Percentiles rank a stretch among this genome's conserved stretches.
phyloP scores from a whole-genome alignment of 805 yeast species.

The Grigorovia humatica region DNA sequence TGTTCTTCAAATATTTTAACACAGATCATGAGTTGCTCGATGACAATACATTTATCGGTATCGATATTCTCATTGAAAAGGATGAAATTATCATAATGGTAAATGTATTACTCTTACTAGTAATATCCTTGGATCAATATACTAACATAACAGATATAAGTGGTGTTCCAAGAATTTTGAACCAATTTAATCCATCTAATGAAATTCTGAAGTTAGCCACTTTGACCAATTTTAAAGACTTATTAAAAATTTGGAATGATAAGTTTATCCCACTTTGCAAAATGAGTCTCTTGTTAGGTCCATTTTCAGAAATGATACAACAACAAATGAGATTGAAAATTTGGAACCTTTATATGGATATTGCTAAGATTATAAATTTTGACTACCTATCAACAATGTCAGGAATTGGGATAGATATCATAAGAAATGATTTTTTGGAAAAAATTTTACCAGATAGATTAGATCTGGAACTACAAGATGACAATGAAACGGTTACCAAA shows the following conservation, averaged over 20 bases:
- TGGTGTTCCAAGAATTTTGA: slow-evolving; percentile 9
- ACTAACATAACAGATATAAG: slow-evolving; percentile 16
- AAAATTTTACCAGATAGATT: slow-evolving; percentile 7
- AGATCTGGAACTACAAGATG: slow-evolving; percentile 9
- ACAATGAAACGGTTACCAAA: slow-evolving; percentile 7
- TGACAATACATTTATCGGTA: not conserved
- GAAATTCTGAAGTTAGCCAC: slow-evolving; percentile 13
- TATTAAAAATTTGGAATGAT: slow-evolving; percentile 20
- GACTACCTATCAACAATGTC: slow-evolving; percentile 19
- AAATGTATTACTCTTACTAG: slow-evolving; percentile 15
- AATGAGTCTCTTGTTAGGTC: slow-evolving; percentile 12
- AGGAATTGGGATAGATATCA: slow-evolving; percentile 10
- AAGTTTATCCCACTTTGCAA: slow-evolving; percentile 9
- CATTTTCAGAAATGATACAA: slow-evolving; percentile 14
- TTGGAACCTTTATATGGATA: slow-evolving; percentile 21
- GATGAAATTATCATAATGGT: slow-evolving; percentile 18
- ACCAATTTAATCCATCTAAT: slow-evolving; percentile 8
- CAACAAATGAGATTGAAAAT: slow-evolving; percentile 19
- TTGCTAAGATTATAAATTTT: slow-evolving; percentile 15
- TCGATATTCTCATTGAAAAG: slow-evolving; percentile 7
- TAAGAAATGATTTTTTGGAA: slow-evolving; percentile 11
- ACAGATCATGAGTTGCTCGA: slow-evolving; percentile 8
- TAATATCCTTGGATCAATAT: slow-evolving; percentile 23
- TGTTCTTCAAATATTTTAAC: slow-evolving; percentile 12
- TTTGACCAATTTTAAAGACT: slow-evolving; percentile 15